Evolutionary conservation across 371 early-diverging fungal species (phyloP), one percentile per base, ranked within the genome.

Genomic region (Syncephalis plumigaleata): DNA sequence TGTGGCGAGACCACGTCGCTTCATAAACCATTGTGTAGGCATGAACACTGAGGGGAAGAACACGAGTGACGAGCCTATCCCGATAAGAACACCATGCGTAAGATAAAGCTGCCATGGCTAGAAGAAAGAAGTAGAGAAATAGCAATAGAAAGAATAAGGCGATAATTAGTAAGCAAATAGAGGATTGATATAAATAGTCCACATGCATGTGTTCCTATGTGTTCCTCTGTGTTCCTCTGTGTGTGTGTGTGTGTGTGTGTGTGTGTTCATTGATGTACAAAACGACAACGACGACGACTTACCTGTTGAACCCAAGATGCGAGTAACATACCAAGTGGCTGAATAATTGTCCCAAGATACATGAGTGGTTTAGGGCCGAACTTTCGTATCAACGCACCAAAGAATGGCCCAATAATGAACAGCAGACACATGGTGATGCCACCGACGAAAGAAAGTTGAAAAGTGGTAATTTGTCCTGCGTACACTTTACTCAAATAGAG

Each of bases 21-120:
- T 67, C 17, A 49, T 50, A 57, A 87, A 88, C 84, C 83, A 88
- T 54, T 84, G 88, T 0, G 81, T 58, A 0, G 82, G 68, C 2
- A 83, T 58, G 9, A 66, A 50, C 9, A 73, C 51, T 5, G 77
- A 70, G 1, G 81, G 68, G 21, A 75, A 68, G 55, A 73, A 81
- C 3, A 65, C 58, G 48, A 82, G 56, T 45, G 69, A 58, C 7
- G 53, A 57, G 17, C 71, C 73, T 11, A 70, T 16, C 27, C 76
- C 76, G 46, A 67, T 68, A 23, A 75, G 53, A 3, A 71, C 37
- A 40, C 72, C 61, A 25, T 70, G 70, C 13, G 68, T 63, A 11
- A 75, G 52, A 45, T 68, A 73, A 15, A 75, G 55, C 27, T 72
- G 73, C 76, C 76, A 75, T 1, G 24, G 18, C 40, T 40, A 40